A percentile compares a stretch with the other conserved stretches of the same genome.
Conservation (phyloP, 805 yeast genomes). For the Metschnikowia corniflorae region DNA sequence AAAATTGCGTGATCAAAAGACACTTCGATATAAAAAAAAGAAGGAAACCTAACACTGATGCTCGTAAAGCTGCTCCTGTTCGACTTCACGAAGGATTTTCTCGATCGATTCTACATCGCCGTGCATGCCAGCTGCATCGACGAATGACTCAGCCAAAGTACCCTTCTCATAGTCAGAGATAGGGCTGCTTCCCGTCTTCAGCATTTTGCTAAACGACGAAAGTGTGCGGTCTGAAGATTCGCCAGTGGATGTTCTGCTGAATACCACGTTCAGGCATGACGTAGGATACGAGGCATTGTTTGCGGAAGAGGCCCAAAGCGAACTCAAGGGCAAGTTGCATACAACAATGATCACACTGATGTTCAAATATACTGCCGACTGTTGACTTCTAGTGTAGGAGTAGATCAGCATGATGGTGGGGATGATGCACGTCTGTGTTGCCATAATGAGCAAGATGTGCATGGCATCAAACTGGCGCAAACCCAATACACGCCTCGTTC, state of each 20-base stretch:
- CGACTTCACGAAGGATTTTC: conserved; percentile 14
- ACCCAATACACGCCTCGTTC: conserved; percentile 73
- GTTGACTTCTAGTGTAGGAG: conserved; percentile 32
- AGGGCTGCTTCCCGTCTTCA: conserved; percentile 7
- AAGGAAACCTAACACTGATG: neutral
- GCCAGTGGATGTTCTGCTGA: conserved; percentile 11
- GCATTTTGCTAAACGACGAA: conserved; percentile 6
- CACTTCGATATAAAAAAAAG: too few species aligned
- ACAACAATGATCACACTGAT: conserved; percentile 62
- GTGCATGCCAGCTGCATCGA: conserved; percentile 8
- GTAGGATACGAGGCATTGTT: conserved; percentile 39
- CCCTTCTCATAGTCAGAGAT: conserved; percentile 12
- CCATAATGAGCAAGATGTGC: conserved; percentile 77
- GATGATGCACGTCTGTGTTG: conserved; percentile 73
- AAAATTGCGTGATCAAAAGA: too few species aligned
- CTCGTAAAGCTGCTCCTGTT: conserved; percentile 8
- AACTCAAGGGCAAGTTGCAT: conserved; percentile 72
- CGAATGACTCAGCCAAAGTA: conserved; percentile 8
- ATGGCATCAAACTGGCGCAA: conserved; percentile 77
- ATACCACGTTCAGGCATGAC: conserved; percentile 17
- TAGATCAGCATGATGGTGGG: conserved; percentile 70
- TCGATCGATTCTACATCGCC: conserved; percentile 14
- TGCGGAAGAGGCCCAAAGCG: conserved; percentile 83
- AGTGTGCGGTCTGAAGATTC: conserved; percentile 6
- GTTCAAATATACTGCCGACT: conserved; percentile 42